Conservation (phyloP, 2,329 filamentous ascomycete species). For the Penicillium palitans region DNA sequence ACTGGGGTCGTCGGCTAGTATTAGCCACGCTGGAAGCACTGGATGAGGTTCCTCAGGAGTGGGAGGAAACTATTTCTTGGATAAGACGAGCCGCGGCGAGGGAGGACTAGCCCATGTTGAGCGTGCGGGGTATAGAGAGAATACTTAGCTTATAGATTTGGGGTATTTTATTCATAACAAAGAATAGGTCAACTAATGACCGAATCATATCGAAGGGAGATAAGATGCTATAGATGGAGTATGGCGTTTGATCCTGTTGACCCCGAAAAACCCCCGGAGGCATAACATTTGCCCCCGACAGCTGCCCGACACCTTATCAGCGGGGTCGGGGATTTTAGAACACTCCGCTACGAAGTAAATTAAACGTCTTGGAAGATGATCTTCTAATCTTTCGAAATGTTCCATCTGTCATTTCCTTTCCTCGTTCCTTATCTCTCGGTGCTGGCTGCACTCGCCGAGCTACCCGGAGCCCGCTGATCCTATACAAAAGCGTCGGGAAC, state of each 20-base stretch:
- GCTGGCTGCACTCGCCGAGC: not conserved
- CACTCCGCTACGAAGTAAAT: not conserved
- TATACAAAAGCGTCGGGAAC: not conserved
- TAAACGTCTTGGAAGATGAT: not conserved
- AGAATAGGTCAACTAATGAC: not conserved
- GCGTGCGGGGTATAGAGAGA: not conserved
- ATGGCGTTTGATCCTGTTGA: not conserved
- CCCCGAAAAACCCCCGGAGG: not conserved
- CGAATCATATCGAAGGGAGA: not conserved
- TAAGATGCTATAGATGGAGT: not conserved
- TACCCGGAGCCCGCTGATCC: not conserved
- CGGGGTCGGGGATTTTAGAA: slow-evolving; percentile 1
- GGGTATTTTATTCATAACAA: not conserved
- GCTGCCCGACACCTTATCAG: slow-evolving; percentile 8
- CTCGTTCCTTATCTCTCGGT: not conserved
- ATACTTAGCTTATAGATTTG: not conserved
- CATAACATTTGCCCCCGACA: not conserved
- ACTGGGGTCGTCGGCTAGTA: slow-evolving; percentile 34
- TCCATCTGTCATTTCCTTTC: not conserved
- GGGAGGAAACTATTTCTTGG: slow-evolving; percentile 33
- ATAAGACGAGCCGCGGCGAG: slow-evolving; percentile 26
- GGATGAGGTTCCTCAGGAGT: slow-evolving; percentile 29
- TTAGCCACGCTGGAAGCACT: slow-evolving; percentile 29
- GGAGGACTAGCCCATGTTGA: slow-evolving; percentile 6
- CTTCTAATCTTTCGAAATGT: not conserved